Conservation (phyloP, 345 rosid genomes). For the Clausena lansium region DNA sequence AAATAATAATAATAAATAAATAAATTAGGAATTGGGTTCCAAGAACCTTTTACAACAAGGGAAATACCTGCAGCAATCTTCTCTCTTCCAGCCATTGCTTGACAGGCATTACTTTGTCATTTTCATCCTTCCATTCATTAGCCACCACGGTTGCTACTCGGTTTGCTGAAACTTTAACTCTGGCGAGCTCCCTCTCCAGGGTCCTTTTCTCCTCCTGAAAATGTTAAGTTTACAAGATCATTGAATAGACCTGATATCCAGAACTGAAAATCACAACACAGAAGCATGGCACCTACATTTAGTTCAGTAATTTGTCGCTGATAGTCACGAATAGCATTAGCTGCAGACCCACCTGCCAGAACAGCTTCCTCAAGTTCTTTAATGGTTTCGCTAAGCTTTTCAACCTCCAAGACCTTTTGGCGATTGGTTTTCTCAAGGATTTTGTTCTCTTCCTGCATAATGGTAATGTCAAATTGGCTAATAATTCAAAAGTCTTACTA, state of each 20-base stretch:
- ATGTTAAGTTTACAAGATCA: background rate
- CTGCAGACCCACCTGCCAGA: conserved; percentile 80
- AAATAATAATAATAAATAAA: no score
- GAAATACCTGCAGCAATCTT: conserved; percentile 71
- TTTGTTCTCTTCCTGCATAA: conserved; percentile 77
- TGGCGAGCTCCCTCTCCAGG: conserved; percentile 90
- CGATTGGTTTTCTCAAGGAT: conserved; percentile 92
- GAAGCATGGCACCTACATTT: conserved; percentile 41
- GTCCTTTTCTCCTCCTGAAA: conserved; percentile 86
- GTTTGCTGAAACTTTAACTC: conserved; percentile 74
- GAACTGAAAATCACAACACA: background rate
- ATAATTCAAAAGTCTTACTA: background rate
- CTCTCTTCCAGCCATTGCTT: conserved; percentile 92
- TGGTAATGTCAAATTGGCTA: background rate
- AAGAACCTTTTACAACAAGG: background rate
- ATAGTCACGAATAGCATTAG: conserved; percentile 75
- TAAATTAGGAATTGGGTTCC: background rate
- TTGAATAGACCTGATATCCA: background rate
- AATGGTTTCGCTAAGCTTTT: conserved; percentile 84
- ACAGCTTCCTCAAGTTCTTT: conserved; percentile 80
- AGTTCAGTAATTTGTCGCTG: conserved; percentile 71
- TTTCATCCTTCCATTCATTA: conserved; percentile 96
- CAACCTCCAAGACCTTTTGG: conserved; percentile 82
- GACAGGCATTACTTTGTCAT: conserved; percentile 87
- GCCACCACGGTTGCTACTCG: conserved; percentile 87